Evolutionary conservation across 805 yeast genomes (phyloP).

Genomic region (Ogataea ramenticola): DNA sequence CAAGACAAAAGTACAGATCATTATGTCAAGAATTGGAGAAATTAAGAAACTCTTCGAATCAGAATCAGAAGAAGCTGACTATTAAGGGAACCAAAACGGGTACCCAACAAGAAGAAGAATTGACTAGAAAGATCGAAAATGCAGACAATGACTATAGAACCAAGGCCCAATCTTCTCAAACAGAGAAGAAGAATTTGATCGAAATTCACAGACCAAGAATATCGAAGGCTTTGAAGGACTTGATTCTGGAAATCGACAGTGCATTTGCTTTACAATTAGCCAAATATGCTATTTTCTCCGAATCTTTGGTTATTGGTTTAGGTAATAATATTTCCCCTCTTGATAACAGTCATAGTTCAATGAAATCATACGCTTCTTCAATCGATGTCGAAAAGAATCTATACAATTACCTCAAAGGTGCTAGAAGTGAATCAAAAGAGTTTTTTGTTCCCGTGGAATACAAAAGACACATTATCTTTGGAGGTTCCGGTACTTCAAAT

Average conservation of each 20-base stretch:
- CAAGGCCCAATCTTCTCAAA: slow-evolving; percentile 65
- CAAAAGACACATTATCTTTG: slow-evolving; percentile 60
- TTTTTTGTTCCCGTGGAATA: slow-evolving; percentile 60
- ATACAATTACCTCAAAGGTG: slow-evolving; percentile 48
- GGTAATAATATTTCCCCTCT: slow-evolving; percentile 82
- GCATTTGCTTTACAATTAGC: slow-evolving; percentile 86
- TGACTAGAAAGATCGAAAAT: slow-evolving; percentile 66
- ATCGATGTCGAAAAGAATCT: slow-evolving; percentile 82
- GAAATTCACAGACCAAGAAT: slow-evolving; percentile 71
- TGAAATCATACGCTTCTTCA: slow-evolving; percentile 69
- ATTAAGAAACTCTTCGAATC: slow-evolving; percentile 66
- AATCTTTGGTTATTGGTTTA: slow-evolving; percentile 72
- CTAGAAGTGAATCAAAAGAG: slow-evolving; percentile 28
- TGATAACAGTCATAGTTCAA: slow-evolving; percentile 32
- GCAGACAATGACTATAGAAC: slow-evolving; percentile 85
- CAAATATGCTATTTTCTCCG: slow-evolving; percentile 82
- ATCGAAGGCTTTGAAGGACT: slow-evolving; percentile 62
- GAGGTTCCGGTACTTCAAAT: slow-evolving; percentile 8
- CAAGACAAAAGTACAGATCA: slow-evolving; percentile 68
- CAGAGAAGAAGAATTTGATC: slow-evolving; percentile 65
- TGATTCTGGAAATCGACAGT: slow-evolving; percentile 80
- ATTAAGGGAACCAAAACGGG: slow-evolving; percentile 73
- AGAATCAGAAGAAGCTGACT: slow-evolving; percentile 74
- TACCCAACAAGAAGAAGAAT: slow-evolving; percentile 86
- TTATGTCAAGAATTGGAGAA: slow-evolving; percentile 84